Base-by-base conservation (phyloP, 805 yeast species). In the Barnettozyma siamensis region DNA sequence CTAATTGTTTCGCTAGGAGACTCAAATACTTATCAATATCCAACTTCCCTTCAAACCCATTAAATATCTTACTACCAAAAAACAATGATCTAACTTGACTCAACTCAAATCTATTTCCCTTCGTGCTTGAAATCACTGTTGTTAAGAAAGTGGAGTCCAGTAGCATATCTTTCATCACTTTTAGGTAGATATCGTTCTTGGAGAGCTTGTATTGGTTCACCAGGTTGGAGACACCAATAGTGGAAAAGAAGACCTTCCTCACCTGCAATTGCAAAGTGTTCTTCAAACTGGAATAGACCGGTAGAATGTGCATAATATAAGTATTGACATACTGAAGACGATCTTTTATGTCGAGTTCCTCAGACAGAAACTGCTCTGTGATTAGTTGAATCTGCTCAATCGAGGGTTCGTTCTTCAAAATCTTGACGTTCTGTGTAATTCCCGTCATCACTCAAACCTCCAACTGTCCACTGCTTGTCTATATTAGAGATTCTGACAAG, bases 61-160 rank as follows among this genome's bases (percentile, higher is more conserved):
- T 46, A 18, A 47, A 51, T 2, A 57, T 45, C 40, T 46, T 55
- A 20, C 59, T 51, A 7, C 61, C 60, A 34, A 55, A 53, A 24
- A 57, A 46, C 9, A 55, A 38, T 2, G 55, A 33, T 20, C 40
- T 49, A 1, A 51, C 34, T 28, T 48, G 58, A 6, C 23, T 17
- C 5, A 44, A 23, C 26, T 51, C 51, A 4, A 44, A 15, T 24
- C 37, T 44, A 19, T 46, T 47, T 1, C 31, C 39, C 7, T 41
- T 16, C 7, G 47, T 40, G 6, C 40, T 34, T 4, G 32, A 31
- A 6, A 55, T 33, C 2, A 45, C 24, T 7, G 45, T 15, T 3
- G 34, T 35, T 7, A 57, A 38, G 6, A 55, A 33, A 1, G 33
- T 7, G 9, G 37, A 45, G 18, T 55, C 56, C 10, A 48, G 5